Evolutionary conservation across 805 yeast species (phyloP).

Genomic region (Torulaspora franciscae): DNA sequence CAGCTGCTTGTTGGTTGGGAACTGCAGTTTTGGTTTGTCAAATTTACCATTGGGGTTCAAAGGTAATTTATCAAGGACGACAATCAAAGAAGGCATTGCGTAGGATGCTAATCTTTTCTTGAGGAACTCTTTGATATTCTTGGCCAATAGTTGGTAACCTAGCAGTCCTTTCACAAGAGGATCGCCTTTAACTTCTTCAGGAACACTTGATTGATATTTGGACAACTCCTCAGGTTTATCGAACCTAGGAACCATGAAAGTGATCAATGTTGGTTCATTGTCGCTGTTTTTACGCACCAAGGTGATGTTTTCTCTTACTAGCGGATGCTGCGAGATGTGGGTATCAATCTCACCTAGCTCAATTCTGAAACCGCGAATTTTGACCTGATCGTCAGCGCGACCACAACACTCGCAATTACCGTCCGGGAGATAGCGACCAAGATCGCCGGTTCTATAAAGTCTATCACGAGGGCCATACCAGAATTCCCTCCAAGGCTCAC

Average conservation of each 20-base stretch:
- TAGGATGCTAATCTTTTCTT: slow-evolving; percentile 87
- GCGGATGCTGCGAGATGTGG: slow-evolving; percentile 87
- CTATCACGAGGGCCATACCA: slow-evolving; percentile 97
- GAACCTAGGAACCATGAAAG: slow-evolving; percentile 83
- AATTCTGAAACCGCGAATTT: slow-evolving; percentile 96
- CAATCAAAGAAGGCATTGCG: slow-evolving; percentile 88
- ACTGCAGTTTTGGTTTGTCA: slow-evolving; percentile 94
- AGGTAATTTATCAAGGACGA: slow-evolving; percentile 81
- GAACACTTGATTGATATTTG: slow-evolving; percentile 41
- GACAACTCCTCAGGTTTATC: slow-evolving; percentile 45
- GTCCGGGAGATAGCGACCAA: slow-evolving; percentile 93
- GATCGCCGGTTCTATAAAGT: slow-evolving; percentile 92
- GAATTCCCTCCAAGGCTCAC: slow-evolving; percentile 61
- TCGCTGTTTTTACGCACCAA: slow-evolving; percentile 87
- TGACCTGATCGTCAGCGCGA: slow-evolving; percentile 97
- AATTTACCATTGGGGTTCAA: slow-evolving; percentile 97
- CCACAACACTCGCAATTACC: slow-evolving; percentile 98
- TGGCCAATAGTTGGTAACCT: slow-evolving; percentile 67
- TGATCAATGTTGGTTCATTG: slow-evolving; percentile 85
- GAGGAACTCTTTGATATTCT: slow-evolving; percentile 74
- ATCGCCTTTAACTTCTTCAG: slow-evolving; percentile 43
- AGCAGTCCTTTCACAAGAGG: slow-evolving; percentile 76
- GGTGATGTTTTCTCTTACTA: slow-evolving; percentile 89
- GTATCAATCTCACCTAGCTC: slow-evolving; percentile 98
- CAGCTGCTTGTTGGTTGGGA: slow-evolving; percentile 86